These are phyloP conservation scores for Yamadazyma aaseri DNA, from an alignment of 1,139 yeast species.

Conservation along the genomic window DNA sequence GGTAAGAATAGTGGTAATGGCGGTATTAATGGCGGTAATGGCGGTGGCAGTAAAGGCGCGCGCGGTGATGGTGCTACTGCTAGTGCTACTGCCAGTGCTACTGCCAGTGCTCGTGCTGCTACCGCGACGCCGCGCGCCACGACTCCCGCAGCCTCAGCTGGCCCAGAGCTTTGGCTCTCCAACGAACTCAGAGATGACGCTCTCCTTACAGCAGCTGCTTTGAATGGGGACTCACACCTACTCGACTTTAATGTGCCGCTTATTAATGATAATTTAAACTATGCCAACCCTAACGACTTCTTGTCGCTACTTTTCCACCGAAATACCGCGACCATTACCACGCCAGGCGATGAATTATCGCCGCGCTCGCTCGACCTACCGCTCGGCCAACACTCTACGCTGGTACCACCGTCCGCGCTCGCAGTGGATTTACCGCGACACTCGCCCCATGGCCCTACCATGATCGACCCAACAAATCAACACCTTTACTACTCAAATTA, in stretches of 20 bases:
- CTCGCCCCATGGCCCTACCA: conserved; percentile 14
- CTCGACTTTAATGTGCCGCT: conserved; percentile 39
- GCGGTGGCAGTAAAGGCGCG: neutral
- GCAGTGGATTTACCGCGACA: neutral
- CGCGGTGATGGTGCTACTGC: neutral
- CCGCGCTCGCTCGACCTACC: neutral
- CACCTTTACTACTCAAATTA: conserved; percentile 41
- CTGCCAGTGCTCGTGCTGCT: neutral
- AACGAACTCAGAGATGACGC: conserved; percentile 73
- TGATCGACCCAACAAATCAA: conserved; percentile 39
- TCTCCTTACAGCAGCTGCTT: conserved; percentile 67
- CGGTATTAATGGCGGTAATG: too few species aligned
- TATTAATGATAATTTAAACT: conserved; percentile 4
- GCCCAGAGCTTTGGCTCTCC: conserved; percentile 51
- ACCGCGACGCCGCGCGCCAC: neutral
- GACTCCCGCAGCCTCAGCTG: neutral
- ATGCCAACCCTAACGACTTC: conserved; percentile 29
- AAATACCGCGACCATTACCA: conserved; percentile 19
- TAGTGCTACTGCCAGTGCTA: neutral
- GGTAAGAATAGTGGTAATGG: neutral
- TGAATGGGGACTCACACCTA: conserved; percentile 61
- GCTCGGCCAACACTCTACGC: neutral
- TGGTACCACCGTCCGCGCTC: too few species aligned
- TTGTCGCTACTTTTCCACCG: conserved; percentile 54
- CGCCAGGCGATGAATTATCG: conserved; percentile 3